phyloP scores from a whole-genome alignment of 2,329 filamentous ascomycete species.

The Neopestalotiopsis clavispora region DNA sequence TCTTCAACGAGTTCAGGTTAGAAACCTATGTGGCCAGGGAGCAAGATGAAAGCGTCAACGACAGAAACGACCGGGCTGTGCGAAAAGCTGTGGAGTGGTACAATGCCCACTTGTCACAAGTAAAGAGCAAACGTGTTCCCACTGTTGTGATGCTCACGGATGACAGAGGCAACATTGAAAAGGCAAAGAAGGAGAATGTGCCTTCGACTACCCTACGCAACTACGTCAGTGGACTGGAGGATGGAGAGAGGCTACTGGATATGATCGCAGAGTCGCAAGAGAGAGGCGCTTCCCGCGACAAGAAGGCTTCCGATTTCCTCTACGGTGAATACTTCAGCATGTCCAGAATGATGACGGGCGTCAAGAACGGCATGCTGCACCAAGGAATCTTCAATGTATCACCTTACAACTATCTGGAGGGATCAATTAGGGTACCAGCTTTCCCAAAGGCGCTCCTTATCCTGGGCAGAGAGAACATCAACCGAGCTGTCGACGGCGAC shows the following conservation, averaged over 20 bases:
- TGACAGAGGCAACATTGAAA: constrained; percentile 84
- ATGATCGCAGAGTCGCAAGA: constrained; percentile 87
- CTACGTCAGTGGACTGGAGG: constrained; percentile 84
- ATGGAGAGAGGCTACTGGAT: constrained; percentile 84
- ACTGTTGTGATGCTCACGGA: constrained; percentile 93
- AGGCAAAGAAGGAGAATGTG: constrained; percentile 78
- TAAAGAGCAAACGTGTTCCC: constrained; percentile 67
- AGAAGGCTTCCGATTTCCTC: constrained; percentile 70
- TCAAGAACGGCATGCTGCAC: constrained; percentile 87
- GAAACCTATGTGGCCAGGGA: constrained; percentile 85
- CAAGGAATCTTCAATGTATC: constrained; percentile 97
- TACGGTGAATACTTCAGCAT: constrained; percentile 90
- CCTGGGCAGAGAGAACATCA: constrained; percentile 93
- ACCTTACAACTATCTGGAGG: constrained; percentile 97
- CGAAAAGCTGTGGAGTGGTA: constrained; percentile 91
- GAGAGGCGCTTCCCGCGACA: constrained; percentile 65
- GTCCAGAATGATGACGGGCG: constrained; percentile 92
- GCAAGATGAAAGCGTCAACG: constrained; percentile 86
- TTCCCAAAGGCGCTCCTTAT: constrained; percentile 90
- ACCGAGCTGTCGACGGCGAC: constrained; percentile 90
- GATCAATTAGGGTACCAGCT: constrained; percentile 84
- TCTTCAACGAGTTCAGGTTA: constrained; percentile 96
- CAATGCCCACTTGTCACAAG: constrained; percentile 74
- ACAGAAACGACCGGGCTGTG: constrained; percentile 93
- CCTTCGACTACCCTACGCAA: constrained; percentile 70